phyloP scores from a whole-genome alignment of 306 rosid genomes.

The Quillaja saponaria region DNA sequence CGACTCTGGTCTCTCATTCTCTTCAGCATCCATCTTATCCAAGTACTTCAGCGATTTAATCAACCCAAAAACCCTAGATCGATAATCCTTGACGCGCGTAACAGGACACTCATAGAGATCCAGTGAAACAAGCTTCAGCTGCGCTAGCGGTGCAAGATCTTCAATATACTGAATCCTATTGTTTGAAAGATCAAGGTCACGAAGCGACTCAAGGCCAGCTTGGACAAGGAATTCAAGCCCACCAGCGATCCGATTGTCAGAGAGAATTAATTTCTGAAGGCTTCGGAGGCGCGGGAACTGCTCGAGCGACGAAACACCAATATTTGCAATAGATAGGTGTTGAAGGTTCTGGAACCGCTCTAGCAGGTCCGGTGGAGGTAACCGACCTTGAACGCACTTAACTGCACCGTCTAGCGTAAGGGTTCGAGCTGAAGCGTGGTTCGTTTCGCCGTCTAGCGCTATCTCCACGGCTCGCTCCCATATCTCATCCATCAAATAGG shows the following conservation, averaged over 20 bases:
- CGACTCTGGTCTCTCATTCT: conserved; percentile 80
- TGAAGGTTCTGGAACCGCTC: conserved; percentile 84
- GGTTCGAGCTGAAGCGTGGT: conserved; percentile 62
- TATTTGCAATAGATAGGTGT: conserved; percentile 86
- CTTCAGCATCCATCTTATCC: conserved; percentile 96
- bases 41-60: conserved; percentile 75
- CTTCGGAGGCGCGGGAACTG: conserved; percentile 76
- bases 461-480: conserved; percentile 95
- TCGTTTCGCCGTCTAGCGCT: conserved; percentile 78
- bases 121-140: conserved; percentile 77
- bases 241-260: conserved; percentile 85
- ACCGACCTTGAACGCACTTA: conserved; percentile 81
- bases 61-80: conserved; percentile 95
- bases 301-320: conserved; percentile 83
- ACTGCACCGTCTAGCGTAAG: conserved; percentile 91
- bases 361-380: conserved; percentile 76
- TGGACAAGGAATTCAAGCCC: conserved; percentile 75
- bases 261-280: conserved; percentile 73
- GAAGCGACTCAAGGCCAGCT: conserved; percentile 76
- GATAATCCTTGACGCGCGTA: conserved; percentile 84
- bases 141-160: conserved; percentile 86
- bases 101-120: conserved; percentile 96
- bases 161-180: conserved; percentile 82
- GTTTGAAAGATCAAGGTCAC: conserved; percentile 82
- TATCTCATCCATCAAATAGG: conserved; percentile 91